A percentile compares a stretch with the other conserved stretches of the same genome.
These are phyloP conservation scores for Aspergillus persii DNA, from an alignment of 2,329 filamentous ascomycete species.

Conservation along the genomic window DNA sequence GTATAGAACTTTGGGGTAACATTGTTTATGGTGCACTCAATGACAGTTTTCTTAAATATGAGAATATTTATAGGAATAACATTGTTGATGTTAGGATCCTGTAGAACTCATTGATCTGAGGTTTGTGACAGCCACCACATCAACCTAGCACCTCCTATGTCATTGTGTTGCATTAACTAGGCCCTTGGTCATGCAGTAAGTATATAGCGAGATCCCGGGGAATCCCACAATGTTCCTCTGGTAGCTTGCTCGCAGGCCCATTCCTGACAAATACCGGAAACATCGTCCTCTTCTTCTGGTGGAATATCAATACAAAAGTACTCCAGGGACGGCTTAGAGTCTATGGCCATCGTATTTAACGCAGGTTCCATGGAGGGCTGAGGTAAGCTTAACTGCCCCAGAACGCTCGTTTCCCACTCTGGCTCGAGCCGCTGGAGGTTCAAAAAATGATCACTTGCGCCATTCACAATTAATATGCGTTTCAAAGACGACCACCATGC, in stretches of 20 bases:
- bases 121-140: no score
- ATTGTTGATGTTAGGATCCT: no score
- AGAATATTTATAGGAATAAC: no score
- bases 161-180: no score
- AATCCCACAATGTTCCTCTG: neutral
- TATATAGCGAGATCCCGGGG: neutral
- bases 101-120: no score
- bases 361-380: neutral
- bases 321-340: neutral
- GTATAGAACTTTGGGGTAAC: no score
- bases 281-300: neutral
- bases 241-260: neutral
- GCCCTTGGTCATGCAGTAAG: no score
- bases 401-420: neutral
- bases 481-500: neutral
- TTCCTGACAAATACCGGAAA: neutral
- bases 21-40: no score
- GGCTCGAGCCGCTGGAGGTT: neutral
- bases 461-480: neutral
- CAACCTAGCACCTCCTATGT: no score
- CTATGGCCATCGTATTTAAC: neutral
- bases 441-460: no score
- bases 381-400: neutral
- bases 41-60: no score
- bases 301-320: neutral